Conservation (phyloP, 176 grass and related monocot genomes). For the Ampelocalamus luodianensis region DNA sequence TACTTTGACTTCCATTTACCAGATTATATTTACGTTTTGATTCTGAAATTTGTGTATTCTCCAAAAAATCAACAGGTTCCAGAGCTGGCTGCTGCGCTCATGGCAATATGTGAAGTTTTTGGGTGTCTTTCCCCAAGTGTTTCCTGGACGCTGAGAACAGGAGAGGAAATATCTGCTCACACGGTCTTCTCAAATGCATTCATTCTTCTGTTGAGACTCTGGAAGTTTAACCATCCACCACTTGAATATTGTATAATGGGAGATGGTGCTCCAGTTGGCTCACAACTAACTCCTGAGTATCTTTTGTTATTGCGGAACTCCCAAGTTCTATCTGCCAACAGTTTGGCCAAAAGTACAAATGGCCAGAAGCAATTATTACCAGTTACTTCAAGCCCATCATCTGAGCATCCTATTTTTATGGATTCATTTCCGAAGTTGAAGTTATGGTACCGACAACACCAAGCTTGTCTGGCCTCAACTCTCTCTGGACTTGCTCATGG, state of each 20-base stretch:
- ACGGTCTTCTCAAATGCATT: constrained; percentile 95
- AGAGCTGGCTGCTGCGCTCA: constrained; percentile 87
- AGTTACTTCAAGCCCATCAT: constrained; percentile 46
- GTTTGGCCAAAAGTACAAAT: constrained; percentile 46
- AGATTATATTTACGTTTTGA: constrained; percentile 40
- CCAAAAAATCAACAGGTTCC: constrained; percentile 64
- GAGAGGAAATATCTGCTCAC: constrained; percentile 80
- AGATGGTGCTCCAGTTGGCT: constrained; percentile 93
- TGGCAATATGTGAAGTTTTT: constrained; percentile 96
- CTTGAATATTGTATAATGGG: constrained; percentile 93
- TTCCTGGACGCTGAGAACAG: constrained; percentile 68
- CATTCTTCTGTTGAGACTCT: constrained; percentile 93
- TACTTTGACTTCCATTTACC: constrained; percentile 34
- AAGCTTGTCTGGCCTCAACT: constrained; percentile 98
- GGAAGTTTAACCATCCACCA: constrained; percentile 99
- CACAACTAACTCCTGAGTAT: constrained; percentile 94
- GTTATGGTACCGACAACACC: constrained; percentile 88
- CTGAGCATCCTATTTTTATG: constrained; percentile 75
- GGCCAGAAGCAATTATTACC: constrained; percentile 43
- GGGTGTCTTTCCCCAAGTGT: constrained; percentile 74
- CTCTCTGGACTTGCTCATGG: constrained; percentile 89
- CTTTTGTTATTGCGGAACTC: constrained; percentile 85
- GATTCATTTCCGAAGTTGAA: constrained; percentile 98
- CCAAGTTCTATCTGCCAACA: constrained; percentile 49
- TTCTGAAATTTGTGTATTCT: constrained; percentile 18